phyloP scores from a whole-genome alignment of 805 yeast genomes.

The Candida vartiovaarae region DNA sequence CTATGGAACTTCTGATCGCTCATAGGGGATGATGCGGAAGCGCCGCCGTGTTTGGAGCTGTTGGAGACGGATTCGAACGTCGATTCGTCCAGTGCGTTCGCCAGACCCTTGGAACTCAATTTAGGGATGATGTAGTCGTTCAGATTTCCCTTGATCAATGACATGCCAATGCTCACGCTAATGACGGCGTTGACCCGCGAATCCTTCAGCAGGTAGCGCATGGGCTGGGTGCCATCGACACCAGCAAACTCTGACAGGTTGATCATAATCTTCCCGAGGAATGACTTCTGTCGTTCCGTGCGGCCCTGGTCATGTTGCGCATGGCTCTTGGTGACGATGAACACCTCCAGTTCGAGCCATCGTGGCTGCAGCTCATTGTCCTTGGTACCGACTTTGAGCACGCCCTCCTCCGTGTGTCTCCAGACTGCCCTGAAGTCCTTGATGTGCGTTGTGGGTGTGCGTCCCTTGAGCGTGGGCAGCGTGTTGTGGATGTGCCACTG shows the following conservation, averaged over 20 bases:
- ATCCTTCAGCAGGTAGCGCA: slow-evolving; percentile 64
- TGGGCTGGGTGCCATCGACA: slow-evolving; percentile 37
- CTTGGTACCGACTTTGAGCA: slow-evolving; percentile 35
- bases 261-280: slow-evolving; percentile 59
- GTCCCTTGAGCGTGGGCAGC: slow-evolving; percentile 33
- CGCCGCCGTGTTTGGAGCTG: slow-evolving; percentile 5
- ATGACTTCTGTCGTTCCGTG: slow-evolving; percentile 26
- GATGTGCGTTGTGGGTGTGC: slow-evolving; percentile 37
- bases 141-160: slow-evolving; percentile 36
- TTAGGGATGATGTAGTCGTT: slow-evolving; percentile 35
- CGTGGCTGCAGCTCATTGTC: slow-evolving; percentile 30
- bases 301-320: slow-evolving; percentile 1
- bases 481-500: slow-evolving; percentile 57
- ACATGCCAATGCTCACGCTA: slow-evolving; percentile 49
- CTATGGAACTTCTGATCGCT: slow-evolving; percentile 10
- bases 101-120: slow-evolving; percentile 40
- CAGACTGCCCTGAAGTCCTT: slow-evolving; percentile 47
- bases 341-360: slow-evolving; percentile 35
- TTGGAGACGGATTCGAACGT: slow-evolving; percentile 9
- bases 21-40: slow-evolving; percentile 1
- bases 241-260: slow-evolving; percentile 67
- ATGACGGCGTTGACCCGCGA: slow-evolving; percentile 82
- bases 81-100: slow-evolving; percentile 29
- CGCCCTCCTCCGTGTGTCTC: slow-evolving; percentile 30
- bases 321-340: slow-evolving; percentile 27